These are phyloP conservation scores for Trifolium fragiferum DNA, from an alignment of 306 rosid species.

Conservation along the genomic window DNA sequence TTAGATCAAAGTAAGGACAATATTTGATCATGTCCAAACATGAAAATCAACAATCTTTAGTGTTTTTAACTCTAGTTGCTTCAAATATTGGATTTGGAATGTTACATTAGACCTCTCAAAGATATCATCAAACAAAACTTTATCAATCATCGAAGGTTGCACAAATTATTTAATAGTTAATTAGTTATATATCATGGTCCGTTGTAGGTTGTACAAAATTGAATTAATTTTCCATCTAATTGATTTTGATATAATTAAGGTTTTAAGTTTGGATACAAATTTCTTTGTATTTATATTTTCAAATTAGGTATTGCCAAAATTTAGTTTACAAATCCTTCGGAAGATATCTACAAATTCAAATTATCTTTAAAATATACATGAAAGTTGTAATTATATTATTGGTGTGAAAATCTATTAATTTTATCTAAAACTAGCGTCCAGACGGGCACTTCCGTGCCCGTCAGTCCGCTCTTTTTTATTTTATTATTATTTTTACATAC, in stretches of 20 bases:
- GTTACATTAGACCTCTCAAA: not conserved
- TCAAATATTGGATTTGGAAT: no score
- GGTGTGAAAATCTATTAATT: no score
- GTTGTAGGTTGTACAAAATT: not conserved
- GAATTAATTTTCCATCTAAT: not conserved
- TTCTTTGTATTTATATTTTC: not conserved
- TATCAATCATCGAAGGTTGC: not conserved
- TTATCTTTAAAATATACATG: not conserved
- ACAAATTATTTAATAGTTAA: no score
- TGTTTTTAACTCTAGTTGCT: no score
- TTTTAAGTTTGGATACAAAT: not conserved
- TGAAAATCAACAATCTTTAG: not conserved
- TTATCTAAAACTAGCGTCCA: no score
- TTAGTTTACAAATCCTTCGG: not conserved
- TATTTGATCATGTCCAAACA: not conserved
- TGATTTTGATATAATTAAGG: not conserved
- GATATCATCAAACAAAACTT: not conserved
- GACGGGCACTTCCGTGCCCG: no score
- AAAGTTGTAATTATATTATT: not conserved
- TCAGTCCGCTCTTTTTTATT: no score
- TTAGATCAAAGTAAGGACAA: not conserved
- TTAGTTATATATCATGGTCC: not conserved
- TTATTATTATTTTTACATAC: no score
- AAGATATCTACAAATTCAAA: not conserved
- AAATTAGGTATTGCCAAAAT: not conserved